phyloP scores from a whole-genome alignment of 1,139 yeast species.

The Wickerhamomyces sp. region DNA sequence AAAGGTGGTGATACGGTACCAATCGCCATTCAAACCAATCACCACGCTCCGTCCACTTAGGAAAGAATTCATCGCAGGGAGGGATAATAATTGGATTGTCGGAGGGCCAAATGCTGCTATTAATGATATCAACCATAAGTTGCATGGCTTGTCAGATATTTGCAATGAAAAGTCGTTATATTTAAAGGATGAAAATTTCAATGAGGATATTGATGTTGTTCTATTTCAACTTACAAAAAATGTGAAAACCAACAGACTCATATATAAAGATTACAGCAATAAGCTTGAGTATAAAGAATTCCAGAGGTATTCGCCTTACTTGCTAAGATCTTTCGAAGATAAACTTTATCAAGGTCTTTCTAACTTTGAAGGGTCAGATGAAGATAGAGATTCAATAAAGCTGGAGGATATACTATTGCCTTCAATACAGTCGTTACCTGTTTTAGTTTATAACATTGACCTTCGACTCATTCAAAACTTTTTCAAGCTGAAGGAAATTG shows the following conservation, averaged over 20 bases:
- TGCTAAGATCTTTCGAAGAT: constrained; percentile 3
- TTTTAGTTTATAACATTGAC: background rate
- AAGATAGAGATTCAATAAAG: background rate
- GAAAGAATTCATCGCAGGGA: background rate
- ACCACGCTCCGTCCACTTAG: no score
- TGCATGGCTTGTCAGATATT: background rate
- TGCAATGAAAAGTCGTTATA: background rate
- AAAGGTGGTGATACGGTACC: background rate
- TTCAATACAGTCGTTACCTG: constrained; percentile 4
- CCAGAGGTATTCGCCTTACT: background rate
- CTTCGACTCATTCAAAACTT: constrained; percentile 1
- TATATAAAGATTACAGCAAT: background rate
- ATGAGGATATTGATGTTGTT: background rate
- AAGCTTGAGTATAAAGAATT: background rate
- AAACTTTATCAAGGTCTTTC: background rate
- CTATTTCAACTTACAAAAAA: background rate
- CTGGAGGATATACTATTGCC: constrained; percentile 5
- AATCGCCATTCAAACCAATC: background rate
- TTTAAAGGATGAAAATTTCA: background rate
- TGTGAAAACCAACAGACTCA: background rate
- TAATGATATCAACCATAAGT: background rate
- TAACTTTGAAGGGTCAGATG: background rate
- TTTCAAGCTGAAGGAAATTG: constrained; percentile 3
- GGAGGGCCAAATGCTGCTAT: background rate
- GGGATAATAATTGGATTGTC: background rate